These are phyloP conservation scores for Houttuynia cordata DNA, from an alignment of 164 flowering plant genomes.

Conservation along the genomic window DNA sequence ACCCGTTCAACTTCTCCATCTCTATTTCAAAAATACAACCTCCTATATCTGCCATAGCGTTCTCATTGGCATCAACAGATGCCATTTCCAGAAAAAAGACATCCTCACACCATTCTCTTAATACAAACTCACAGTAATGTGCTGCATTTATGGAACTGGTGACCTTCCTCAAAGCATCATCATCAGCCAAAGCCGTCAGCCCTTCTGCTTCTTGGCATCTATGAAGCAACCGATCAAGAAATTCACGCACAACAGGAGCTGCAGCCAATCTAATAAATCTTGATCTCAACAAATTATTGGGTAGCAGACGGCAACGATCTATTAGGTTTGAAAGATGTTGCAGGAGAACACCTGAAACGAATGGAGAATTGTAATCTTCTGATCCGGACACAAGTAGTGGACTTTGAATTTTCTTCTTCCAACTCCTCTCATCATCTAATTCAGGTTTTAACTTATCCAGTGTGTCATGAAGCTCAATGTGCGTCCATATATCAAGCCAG, in stretches of 20 bases:
- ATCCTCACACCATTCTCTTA: conserved; percentile 79
- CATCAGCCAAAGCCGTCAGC: conserved; percentile 73
- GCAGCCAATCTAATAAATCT: conserved; percentile 57
- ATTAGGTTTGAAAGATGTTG: conserved; percentile 40
- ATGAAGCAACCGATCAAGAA: conserved; percentile 40
- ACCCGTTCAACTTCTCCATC: conserved; percentile 42
- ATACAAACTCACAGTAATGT: conserved; percentile 46
- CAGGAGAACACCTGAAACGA: conserved; percentile 37
- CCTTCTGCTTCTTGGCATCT: conserved; percentile 99
- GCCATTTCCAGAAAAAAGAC: conserved; percentile 79
- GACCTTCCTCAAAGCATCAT: conserved; percentile 65
- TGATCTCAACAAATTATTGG: conserved; percentile 44
- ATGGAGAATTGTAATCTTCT: conserved; percentile 60
- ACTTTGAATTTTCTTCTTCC: conserved; percentile 47
- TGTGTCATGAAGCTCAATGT: conserved; percentile 55
- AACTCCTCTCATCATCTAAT: conserved; percentile 52
- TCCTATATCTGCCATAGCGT: conserved; percentile 11
- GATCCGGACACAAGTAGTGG: conserved; percentile 27
- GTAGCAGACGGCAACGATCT: conserved; percentile 68
- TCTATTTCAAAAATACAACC: conserved; percentile 48
- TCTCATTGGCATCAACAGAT: conserved; percentile 12
- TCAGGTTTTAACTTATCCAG: conserved; percentile 53
- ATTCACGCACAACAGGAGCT: conserved; percentile 47
- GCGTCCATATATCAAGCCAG: conserved; percentile 94
- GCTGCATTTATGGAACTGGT: conserved; percentile 62